Percentiles rank a stretch among this genome's conserved stretches.
These are phyloP conservation scores for Apium graveolens DNA, from an alignment of 129 eudicot genomes.

Conservation along the genomic window DNA sequence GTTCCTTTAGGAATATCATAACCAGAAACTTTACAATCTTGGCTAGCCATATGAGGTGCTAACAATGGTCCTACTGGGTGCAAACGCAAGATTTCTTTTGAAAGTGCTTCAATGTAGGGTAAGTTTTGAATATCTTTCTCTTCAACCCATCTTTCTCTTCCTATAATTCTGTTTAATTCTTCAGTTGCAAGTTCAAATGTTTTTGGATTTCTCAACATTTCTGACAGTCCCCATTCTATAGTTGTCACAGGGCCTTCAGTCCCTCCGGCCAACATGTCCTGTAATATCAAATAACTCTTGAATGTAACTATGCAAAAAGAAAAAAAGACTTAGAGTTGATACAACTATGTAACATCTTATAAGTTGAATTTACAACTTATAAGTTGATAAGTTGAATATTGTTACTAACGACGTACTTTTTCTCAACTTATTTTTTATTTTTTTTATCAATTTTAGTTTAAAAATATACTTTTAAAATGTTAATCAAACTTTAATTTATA, in stretches of 20 bases:
- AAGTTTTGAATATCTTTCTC: conserved; percentile 40
- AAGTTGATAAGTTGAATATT: no score
- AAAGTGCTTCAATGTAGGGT: conserved; percentile 38
- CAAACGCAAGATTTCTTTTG: conserved; percentile 40
- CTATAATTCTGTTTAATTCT: conserved; percentile 29
- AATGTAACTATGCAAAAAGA: no score
- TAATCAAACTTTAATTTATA: no score
- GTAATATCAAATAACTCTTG: background rate
- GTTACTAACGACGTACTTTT: no score
- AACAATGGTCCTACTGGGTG: conserved; percentile 54
- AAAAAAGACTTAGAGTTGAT: no score
- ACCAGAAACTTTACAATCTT: conserved; percentile 30
- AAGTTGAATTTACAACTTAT: no score
- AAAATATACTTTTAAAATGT: no score
- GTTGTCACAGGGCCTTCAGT: conserved; percentile 34
- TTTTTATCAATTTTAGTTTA: no score
- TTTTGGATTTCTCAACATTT: conserved; percentile 28
- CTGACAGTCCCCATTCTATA: conserved; percentile 38
- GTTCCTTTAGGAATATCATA: conserved; percentile 35
- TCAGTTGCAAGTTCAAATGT: conserved; percentile 29
- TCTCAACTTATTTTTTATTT: no score
- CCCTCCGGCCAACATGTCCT: conserved; percentile 20
- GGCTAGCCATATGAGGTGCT: conserved; percentile 26
- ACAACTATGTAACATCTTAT: no score
- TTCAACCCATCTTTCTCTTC: conserved; percentile 28